Percentiles rank a stretch among this genome's conserved stretches.
Evolutionary conservation across 192 early-diverging fungal species (phyloP).

Genomic region (Backusella circina): DNA sequence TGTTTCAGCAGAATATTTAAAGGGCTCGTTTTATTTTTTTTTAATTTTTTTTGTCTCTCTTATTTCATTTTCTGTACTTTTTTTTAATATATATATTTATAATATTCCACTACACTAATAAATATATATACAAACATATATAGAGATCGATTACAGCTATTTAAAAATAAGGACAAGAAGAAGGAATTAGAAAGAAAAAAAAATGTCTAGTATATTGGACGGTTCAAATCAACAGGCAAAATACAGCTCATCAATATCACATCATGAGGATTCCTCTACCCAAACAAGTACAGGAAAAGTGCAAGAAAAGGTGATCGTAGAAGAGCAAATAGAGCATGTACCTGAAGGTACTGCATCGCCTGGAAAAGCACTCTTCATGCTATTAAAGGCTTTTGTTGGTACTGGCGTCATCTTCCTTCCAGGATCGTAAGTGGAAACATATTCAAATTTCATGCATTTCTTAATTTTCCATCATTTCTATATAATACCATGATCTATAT

Average conservation of each 20-base stretch:
- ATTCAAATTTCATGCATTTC: not conserved
- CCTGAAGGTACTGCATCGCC: constrained; percentile 42
- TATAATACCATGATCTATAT: not conserved
- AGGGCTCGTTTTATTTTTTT: not conserved
- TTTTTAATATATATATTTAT: not conserved
- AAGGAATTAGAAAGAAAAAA: not conserved
- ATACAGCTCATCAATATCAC: not conserved
- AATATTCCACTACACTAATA: not conserved
- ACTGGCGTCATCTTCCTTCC: constrained; percentile 60
- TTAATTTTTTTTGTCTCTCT: not conserved
- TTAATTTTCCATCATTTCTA: not conserved
- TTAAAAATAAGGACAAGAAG: not conserved
- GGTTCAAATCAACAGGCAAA: not conserved
- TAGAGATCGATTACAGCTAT: not conserved
- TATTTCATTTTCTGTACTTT: not conserved
- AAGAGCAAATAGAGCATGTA: constrained; percentile 21
- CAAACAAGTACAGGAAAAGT: not conserved
- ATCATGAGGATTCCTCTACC: not conserved
- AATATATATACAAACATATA: not conserved
- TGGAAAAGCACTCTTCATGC: constrained; percentile 56
- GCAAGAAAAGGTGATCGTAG: not conserved
- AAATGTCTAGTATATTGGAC: not conserved
- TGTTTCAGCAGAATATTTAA: not conserved
- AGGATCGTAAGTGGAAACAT: constrained; percentile 26
- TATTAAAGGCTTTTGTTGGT: constrained; percentile 66